Conservation (phyloP, 768 basidiomycete genomes). For the Calocybe cyanea region DNA sequence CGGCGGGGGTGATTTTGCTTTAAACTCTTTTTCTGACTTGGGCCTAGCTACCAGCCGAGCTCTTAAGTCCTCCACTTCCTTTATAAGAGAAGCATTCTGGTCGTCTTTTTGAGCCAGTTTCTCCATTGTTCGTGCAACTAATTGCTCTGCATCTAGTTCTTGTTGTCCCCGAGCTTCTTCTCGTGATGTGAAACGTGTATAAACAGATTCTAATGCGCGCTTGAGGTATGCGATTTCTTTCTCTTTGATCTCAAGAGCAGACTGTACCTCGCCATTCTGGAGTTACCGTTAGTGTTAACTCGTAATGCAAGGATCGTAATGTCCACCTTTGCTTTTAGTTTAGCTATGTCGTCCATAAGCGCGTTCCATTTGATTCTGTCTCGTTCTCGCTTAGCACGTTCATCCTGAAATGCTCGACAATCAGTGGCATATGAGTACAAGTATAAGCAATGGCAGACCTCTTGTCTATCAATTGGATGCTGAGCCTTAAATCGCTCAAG, state of each 20-base stretch:
- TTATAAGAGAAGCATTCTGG: constrained; percentile 50
- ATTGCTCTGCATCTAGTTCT: constrained; percentile 61
- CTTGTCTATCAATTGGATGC: constrained; percentile 52
- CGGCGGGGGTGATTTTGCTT: constrained; percentile 61
- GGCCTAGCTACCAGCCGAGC: constrained; percentile 48
- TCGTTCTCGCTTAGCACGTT: constrained; percentile 70
- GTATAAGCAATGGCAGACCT: constrained; percentile 47
- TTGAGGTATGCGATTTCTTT: constrained; percentile 78
- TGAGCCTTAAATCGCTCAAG: constrained; percentile 59
- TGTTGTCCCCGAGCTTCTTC: constrained; percentile 47
- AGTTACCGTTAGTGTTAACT: constrained; percentile 2
- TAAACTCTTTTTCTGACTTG: constrained; percentile 69
- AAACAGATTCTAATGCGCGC: constrained; percentile 84
- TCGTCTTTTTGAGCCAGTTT: constrained; percentile 65
- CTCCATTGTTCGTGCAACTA: constrained; percentile 71
- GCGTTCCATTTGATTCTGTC: constrained; percentile 70
- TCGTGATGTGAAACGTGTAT: constrained; percentile 66
- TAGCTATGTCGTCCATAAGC: constrained; percentile 70
- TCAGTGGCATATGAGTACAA: neutral
- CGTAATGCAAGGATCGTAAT: neutral
- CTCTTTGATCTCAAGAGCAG: constrained; percentile 45
- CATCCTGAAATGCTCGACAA: constrained; percentile 47
- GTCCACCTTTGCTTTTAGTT: constrained; percentile 63
- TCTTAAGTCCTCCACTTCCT: constrained; percentile 48
- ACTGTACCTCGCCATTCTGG: constrained; percentile 56